Evolutionary conservation across 495 filamentous ascomycete genomes (phyloP).

Genomic region (Penicillium manginii): DNA sequence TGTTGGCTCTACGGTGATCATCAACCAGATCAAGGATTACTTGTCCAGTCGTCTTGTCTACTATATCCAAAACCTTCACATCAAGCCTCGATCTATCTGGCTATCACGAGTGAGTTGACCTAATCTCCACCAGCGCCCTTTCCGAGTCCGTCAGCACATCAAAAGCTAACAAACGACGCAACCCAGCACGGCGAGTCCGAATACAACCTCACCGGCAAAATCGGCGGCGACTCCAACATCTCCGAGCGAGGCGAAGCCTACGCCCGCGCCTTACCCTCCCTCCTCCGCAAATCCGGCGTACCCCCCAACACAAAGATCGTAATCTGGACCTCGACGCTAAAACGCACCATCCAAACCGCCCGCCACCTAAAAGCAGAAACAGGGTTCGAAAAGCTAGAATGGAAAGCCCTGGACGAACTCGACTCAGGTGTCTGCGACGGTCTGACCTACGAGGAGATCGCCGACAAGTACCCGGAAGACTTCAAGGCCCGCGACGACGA

Average conservation of each 20-base stretch:
- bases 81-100: conserved; percentile 97
- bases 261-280: conserved; percentile 75
- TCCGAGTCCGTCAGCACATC: no score
- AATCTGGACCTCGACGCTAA: conserved; percentile 95
- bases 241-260: conserved; percentile 88
- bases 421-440: conserved; percentile 96
- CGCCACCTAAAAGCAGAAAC: conserved; percentile 67
- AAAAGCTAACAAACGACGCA: conserved; percentile 1
- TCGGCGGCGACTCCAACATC: conserved; percentile 88
- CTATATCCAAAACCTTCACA: conserved; percentile 97
- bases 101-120: conserved; percentile 77
- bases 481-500: conserved; percentile 94
- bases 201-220: conserved; percentile 84
- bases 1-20: conserved; percentile 91
- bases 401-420: conserved; percentile 97
- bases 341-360: conserved; percentile 90
- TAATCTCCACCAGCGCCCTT: no score
- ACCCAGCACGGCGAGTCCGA: conserved; percentile 87
- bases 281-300: conserved; percentile 76
- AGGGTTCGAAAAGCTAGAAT: conserved; percentile 87
- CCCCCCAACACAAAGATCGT: conserved; percentile 81
- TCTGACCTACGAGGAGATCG: conserved; percentile 92
- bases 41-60: conserved; percentile 95
- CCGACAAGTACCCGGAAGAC: conserved; percentile 87
- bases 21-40: conserved; percentile 97